These are phyloP conservation scores for Cyberlindnera subsufficiens DNA, from an alignment of 805 yeast species.

Conservation along the genomic window DNA sequence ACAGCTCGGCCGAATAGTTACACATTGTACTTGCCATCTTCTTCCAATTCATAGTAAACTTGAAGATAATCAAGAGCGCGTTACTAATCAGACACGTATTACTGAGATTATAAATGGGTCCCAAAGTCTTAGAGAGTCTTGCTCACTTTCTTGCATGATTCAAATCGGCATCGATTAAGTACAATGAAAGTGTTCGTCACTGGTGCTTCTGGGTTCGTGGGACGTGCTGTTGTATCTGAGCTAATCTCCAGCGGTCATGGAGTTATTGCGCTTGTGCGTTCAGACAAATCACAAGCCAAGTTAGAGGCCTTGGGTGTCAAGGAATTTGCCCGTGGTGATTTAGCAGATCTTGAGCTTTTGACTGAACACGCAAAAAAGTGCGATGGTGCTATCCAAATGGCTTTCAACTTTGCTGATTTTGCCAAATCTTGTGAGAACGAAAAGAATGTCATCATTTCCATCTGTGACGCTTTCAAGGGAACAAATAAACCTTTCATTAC, in stretches of 20 bases:
- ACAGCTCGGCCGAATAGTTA: no score
- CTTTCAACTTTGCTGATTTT: conserved; percentile 24
- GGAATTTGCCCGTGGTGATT: no score
- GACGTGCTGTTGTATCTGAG: conserved; percentile 19
- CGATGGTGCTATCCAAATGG: conserved; percentile 34
- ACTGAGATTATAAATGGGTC: no score
- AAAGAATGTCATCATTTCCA: conserved; percentile 21
- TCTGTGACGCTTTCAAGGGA: conserved; percentile 25
- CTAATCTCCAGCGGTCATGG: conserved; percentile 22
- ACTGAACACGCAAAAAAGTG: conserved; percentile 1
- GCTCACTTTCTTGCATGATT: no score
- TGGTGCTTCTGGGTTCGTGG: conserved; percentile 32
- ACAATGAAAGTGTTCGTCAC: conserved; percentile 29
- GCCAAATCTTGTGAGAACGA: conserved; percentile 20
- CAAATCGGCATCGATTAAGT: conserved; percentile 2
- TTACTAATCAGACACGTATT: no score
- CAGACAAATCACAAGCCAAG: conserved; percentile 11
- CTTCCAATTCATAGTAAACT: no score
- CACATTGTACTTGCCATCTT: no score
- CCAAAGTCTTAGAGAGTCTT: no score
- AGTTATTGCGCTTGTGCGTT: conserved; percentile 29
- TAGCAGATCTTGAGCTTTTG: no score
- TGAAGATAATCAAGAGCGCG: no score
- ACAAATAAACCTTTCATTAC: conserved; percentile 25
- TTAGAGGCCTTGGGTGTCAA: no score